Evolutionary conservation across 2,329 filamentous ascomycete genomes (phyloP).

Genomic region (Cytospora schulzeri): DNA sequence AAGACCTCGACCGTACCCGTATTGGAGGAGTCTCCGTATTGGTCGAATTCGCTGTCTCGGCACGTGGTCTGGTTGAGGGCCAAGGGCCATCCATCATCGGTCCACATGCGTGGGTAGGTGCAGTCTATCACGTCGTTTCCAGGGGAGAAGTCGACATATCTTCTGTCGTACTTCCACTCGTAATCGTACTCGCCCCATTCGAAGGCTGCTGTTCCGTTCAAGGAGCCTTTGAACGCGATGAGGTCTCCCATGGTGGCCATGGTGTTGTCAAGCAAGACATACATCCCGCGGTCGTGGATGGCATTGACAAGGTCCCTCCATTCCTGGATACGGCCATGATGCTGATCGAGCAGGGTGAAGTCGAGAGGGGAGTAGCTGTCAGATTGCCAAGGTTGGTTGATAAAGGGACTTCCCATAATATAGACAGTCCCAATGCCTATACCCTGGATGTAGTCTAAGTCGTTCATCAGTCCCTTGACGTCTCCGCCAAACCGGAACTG

Average conservation of each 20-base stretch:
- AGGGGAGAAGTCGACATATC: slow-evolving; percentile 61
- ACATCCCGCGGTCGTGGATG: slow-evolving; percentile 65
- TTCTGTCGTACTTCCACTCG: slow-evolving; percentile 54
- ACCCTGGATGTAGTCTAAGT: slow-evolving; percentile 62
- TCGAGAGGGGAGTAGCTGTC: slow-evolving; percentile 60
- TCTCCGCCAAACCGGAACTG: slow-evolving; percentile 66
- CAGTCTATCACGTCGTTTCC: slow-evolving; percentile 58
- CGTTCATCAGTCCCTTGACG: slow-evolving; percentile 55
- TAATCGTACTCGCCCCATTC: slow-evolving; percentile 57
- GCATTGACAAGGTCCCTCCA: slow-evolving; percentile 60
- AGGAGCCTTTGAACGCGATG: slow-evolving; percentile 62
- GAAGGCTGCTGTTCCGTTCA: slow-evolving; percentile 62
- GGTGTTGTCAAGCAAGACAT: slow-evolving; percentile 67
- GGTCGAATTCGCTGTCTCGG: slow-evolving; percentile 65
- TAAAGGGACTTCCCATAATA: slow-evolving; percentile 59
- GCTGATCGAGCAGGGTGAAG: slow-evolving; percentile 62
- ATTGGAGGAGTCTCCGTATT: slow-evolving; percentile 58
- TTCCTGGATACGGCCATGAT: slow-evolving; percentile 60
- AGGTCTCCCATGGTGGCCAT: slow-evolving; percentile 67
- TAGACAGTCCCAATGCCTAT: slow-evolving; percentile 64
- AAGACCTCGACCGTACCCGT: slow-evolving; percentile 62
- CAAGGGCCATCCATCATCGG: slow-evolving; percentile 56
- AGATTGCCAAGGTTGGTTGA: slow-evolving; percentile 63
- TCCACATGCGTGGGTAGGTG: slow-evolving; percentile 63
- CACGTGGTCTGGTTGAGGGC: slow-evolving; percentile 51